Evolutionary conservation across 2,329 filamentous ascomycete species (phyloP).

Genomic region (Aspergillus terreus): DNA sequence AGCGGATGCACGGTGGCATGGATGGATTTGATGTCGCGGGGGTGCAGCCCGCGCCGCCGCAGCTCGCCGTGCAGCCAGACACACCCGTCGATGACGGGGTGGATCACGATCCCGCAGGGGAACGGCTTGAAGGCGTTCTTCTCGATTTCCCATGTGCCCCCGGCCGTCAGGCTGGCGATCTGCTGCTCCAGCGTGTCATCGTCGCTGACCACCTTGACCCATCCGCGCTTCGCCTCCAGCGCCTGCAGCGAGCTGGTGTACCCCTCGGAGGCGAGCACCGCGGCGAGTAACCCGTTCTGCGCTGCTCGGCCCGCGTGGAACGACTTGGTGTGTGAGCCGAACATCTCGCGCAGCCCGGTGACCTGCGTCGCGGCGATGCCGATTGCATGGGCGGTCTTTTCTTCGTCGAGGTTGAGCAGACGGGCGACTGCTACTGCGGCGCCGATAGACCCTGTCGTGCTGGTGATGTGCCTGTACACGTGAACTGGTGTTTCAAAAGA

Average conservation of each 20-base stretch:
- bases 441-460: slow-evolving; percentile 50
- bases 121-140: slow-evolving; percentile 57
- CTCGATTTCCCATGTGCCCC: slow-evolving; percentile 48
- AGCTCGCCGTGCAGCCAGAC: slow-evolving; percentile 45
- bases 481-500: background rate
- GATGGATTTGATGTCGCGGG: slow-evolving; percentile 42
- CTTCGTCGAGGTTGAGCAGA: slow-evolving; percentile 39
- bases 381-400: slow-evolving; percentile 48
- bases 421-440: slow-evolving; percentile 52
- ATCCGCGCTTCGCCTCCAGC: slow-evolving; percentile 52
- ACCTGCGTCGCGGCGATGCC: slow-evolving; percentile 54
- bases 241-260: slow-evolving; percentile 48
- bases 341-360: slow-evolving; percentile 52
- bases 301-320: slow-evolving; percentile 54
- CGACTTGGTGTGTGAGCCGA: slow-evolving; percentile 54
- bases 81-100: slow-evolving; percentile 53
- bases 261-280: slow-evolving; percentile 45
- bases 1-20: slow-evolving; percentile 25
- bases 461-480: slow-evolving; percentile 45
- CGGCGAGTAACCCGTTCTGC: slow-evolving; percentile 49
- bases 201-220: slow-evolving; percentile 50
- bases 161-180: slow-evolving; percentile 32
- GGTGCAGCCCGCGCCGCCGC: slow-evolving; percentile 22
- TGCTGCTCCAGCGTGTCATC: slow-evolving; percentile 39
- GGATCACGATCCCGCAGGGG: slow-evolving; percentile 56